Evolutionary conservation across 2,329 filamentous ascomycete genomes (phyloP), one percentile per base, ranked within the genome.

Genomic region (Pseudocercospora macadamiae): DNA sequence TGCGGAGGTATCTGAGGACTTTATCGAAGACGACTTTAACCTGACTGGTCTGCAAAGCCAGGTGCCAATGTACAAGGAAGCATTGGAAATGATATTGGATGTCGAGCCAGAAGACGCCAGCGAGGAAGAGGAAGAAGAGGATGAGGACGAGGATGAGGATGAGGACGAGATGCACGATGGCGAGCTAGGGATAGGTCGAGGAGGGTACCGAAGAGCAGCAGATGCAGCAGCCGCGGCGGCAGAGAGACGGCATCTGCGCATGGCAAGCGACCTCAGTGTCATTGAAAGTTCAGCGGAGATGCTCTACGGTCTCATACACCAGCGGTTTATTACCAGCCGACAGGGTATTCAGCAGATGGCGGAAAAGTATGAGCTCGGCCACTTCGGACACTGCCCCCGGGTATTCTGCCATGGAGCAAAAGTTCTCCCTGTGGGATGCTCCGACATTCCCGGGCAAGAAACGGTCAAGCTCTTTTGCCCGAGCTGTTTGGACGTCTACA

Each of bases 11-110:
- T 95, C 91, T 45, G 95, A 99, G 78, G 95, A 99, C 72, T 99
- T 99, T 71, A 97, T 99, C 73, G 95, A 99, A 76, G 95, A 99
- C 86, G 95, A 99, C 77, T 99, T 99, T 83, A 99, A 99, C 77
- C 82, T 99, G 65, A 99, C 95, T 0, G 95, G 95, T 51, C 82
- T 99, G 70, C 92, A 96, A 77, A 90, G 88, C 60, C 93, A 97
- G 78, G 95, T 99, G 53, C 89, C 91, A 64, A 96, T 97, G 90
- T 99, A 99, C 77, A 99, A 97, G 78, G 95, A 99, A 78, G 95
- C 95, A 10, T 80, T 99, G 64, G 95, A 99, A 85, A 97, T 99
- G 93, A 97, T 99, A 67, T 83, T 99, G 64, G 95, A 99, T 69
- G 95, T 99, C 51, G 95, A 99, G 74, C 93, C 95, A 34, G 93